Base-by-base conservation (phyloP, 352 stramenopile genomes). In the Phytopythium litorale region DNA sequence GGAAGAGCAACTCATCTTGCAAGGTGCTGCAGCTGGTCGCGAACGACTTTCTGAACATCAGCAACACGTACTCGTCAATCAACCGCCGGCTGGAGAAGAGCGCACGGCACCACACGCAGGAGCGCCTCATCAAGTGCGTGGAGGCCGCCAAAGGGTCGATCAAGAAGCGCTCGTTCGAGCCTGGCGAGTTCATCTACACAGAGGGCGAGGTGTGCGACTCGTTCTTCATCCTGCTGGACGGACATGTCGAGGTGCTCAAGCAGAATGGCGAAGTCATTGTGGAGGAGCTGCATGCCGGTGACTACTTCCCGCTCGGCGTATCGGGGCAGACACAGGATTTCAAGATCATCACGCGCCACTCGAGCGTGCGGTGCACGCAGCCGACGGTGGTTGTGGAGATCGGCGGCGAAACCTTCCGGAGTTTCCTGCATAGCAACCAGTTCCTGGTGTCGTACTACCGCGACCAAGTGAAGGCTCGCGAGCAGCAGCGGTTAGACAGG, bases 271-370 rank as follows among this genome's bases (percentile, higher is more conserved):
- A 80, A 23, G 65, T 94, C 18, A 76, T 92, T 4, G 80, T 94
- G 16, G 85, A 94, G 58, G 72, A 88, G 57, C 69, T 94, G 16
- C 68, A 80, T 19, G 68, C 76, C 3, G 85, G 85, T 7, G 85
- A 91, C 61, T 94, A 91, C 65, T 94, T 94, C 62, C 85, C 85
- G 11, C 69, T 94, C 0, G 85, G 85, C 3, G 85, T 92, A 15
- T 89, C 85, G 1, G 83, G 81, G 3, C 71, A 89, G 66, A 88
- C 79, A 11, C 71, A 71, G 56, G 74, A 78, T 28, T 84, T 71
- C 54, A 89, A 85, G 49, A 89, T 92, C 66, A 65, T 76, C 58
- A 89, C 72, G 52, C 82, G 84, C 21, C 80, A 89, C 63, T 85
- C 83, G 45, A 94, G 80, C 28, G 82, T 91, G 46, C 79, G 79